phyloP scores from a whole-genome alignment of 805 yeast species.

The Starmerella geochares region DNA sequence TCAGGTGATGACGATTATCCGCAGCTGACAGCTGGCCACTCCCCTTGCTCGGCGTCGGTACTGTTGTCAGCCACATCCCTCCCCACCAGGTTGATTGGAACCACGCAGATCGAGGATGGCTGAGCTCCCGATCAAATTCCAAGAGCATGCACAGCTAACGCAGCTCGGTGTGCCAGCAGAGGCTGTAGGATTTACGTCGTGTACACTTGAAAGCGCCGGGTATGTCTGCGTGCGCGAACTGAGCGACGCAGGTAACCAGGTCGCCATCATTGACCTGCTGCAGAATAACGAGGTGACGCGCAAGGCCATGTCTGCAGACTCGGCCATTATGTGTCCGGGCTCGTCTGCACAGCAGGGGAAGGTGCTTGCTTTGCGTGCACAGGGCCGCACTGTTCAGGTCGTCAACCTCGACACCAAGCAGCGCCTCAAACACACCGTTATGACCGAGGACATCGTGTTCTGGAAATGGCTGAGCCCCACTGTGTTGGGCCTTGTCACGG shows the following conservation, averaged over 20 bases:
- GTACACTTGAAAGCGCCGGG: slow-evolving; percentile 87
- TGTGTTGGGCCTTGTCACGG: slow-evolving; percentile 75
- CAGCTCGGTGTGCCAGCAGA: slow-evolving; percentile 74
- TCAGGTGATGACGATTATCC: too few species aligned
- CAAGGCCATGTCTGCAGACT: slow-evolving; percentile 94
- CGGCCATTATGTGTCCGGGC: slow-evolving; percentile 92
- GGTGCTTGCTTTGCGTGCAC: slow-evolving; percentile 87
- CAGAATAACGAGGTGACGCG: slow-evolving; percentile 71
- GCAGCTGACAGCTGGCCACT: slow-evolving; percentile 8
- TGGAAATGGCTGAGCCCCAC: slow-evolving; percentile 86
- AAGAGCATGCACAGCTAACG: slow-evolving; percentile 85
- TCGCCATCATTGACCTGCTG: slow-evolving; percentile 79
- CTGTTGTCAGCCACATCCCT: slow-evolving; percentile 1
- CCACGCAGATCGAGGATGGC: slow-evolving; percentile 21
- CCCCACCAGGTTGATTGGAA: neutral
- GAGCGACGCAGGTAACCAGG: slow-evolving; percentile 51
- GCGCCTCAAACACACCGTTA: slow-evolving; percentile 75
- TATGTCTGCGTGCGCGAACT: slow-evolving; percentile 57
- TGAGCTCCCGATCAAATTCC: slow-evolving; percentile 93
- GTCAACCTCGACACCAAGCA: slow-evolving; percentile 81
- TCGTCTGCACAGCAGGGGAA: slow-evolving; percentile 37
- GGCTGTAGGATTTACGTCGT: slow-evolving; percentile 82
- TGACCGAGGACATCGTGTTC: slow-evolving; percentile 80
- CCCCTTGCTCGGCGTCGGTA: slow-evolving; percentile 7
- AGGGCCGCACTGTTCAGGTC: slow-evolving; percentile 86